These are phyloP conservation scores for Camellia granthamiana DNA, from an alignment of 148 eudicot genomes.

Conservation along the genomic window DNA sequence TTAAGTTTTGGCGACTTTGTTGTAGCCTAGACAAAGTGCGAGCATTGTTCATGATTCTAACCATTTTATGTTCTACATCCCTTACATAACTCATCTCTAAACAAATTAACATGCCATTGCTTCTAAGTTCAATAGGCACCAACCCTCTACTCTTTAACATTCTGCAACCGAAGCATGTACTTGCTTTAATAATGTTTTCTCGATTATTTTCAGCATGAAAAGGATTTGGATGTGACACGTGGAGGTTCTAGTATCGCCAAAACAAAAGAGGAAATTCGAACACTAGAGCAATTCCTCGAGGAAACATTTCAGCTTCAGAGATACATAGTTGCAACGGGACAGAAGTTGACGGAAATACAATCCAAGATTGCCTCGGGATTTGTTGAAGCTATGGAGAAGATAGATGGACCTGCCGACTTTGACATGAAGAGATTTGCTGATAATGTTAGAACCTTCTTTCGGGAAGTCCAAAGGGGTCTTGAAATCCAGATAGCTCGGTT, in stretches of 20 bases:
- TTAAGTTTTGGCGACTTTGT: neutral
- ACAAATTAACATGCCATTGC: neutral
- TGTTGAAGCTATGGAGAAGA: conserved; percentile 32
- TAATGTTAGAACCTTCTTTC: conserved; percentile 57
- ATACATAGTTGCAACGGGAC: conserved; percentile 88
- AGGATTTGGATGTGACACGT: conserved; percentile 31
- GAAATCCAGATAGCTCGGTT: conserved; percentile 76
- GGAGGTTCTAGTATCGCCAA: conserved; percentile 33
- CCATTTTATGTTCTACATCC: too few relatives aligned
- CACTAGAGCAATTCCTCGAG: conserved; percentile 68
- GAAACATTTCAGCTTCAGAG: conserved; percentile 93
- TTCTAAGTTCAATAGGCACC: neutral
- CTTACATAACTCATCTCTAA: neutral
- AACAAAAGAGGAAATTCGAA: conserved; percentile 62
- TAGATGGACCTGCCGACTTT: conserved; percentile 44
- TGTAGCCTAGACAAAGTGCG: neutral
- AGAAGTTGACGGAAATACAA: conserved; percentile 76
- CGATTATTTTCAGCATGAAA: conserved; percentile 51
- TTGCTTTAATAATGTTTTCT: neutral
- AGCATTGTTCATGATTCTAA: too few relatives aligned
- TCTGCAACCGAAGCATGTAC: neutral
- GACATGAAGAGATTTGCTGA: conserved; percentile 81
- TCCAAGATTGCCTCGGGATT: conserved; percentile 65
- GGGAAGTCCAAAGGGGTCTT: conserved; percentile 82
- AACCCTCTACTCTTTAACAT: neutral